phyloP scores from a whole-genome alignment of 1,284 basidiomycete genomes.

The Ganoderma multipileum region DNA sequence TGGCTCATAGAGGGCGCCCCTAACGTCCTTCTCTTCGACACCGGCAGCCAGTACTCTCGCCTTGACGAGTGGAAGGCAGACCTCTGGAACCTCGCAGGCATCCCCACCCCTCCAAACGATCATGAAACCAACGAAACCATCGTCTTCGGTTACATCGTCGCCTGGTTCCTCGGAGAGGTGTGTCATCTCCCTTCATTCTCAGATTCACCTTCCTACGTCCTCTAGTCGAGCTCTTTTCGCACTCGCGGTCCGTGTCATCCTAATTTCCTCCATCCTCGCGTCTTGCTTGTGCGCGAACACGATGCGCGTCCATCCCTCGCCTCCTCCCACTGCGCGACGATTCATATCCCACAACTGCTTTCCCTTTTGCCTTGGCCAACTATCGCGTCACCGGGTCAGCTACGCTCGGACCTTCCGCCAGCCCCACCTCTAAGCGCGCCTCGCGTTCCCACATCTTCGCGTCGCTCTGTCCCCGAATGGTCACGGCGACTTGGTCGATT shows the following conservation, averaged over 20 bases:
- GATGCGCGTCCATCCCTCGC: neutral
- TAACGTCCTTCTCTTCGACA: slow-evolving; percentile 94
- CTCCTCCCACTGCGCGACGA: neutral
- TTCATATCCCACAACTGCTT: neutral
- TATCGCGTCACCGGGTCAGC: neutral
- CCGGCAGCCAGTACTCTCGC: slow-evolving; percentile 85
- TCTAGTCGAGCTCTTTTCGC: neutral
- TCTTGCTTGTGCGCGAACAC: neutral
- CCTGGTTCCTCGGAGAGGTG: slow-evolving; percentile 99
- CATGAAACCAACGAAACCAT: slow-evolving; percentile 99
- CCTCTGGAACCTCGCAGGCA: slow-evolving; percentile 97
- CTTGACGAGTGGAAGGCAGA: slow-evolving; percentile 99
- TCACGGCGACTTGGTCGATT: slow-evolving; percentile 9
- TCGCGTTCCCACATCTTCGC: slow-evolving; percentile 8
- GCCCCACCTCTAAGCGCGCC: neutral
- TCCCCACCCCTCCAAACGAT: slow-evolving; percentile 95
- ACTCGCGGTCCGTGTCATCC: neutral
- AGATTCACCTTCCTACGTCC: slow-evolving; percentile 17
- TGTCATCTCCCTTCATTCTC: slow-evolving; percentile 37
- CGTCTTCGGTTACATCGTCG: slow-evolving; percentile 97
- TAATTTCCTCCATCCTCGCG: no score
- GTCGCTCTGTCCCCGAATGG: slow-evolving; percentile 9
- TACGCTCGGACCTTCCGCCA: slow-evolving; percentile 13
- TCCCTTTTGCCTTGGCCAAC: neutral
- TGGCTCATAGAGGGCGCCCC: slow-evolving; percentile 99